Evolutionary conservation across 1,284 basidiomycete species (phyloP).

Genomic region (Puccinia novopanici): DNA sequence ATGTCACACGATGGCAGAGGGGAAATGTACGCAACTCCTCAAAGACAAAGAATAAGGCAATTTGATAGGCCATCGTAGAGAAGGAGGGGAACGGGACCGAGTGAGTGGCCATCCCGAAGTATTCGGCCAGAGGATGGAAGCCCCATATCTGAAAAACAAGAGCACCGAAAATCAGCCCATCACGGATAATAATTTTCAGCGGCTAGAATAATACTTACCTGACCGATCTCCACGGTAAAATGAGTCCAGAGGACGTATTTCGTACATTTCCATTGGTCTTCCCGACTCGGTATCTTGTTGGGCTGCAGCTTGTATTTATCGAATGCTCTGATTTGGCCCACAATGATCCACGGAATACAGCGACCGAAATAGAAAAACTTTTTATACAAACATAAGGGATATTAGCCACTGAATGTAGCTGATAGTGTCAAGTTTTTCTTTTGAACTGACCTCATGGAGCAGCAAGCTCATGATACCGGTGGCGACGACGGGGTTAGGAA

Average conservation of each 20-base stretch:
- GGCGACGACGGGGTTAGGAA: slow-evolving; percentile 84
- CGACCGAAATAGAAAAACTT: slow-evolving; percentile 96
- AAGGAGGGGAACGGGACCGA: slow-evolving; percentile 84
- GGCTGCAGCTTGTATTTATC: slow-evolving; percentile 88
- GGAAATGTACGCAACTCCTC: slow-evolving; percentile 67
- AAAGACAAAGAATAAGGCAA: slow-evolving; percentile 90
- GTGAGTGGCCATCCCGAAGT: slow-evolving; percentile 86
- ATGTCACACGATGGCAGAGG: slow-evolving; percentile 72
- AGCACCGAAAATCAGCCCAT: background rate
- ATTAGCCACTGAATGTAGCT: too few relatives aligned
- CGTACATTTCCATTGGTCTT: slow-evolving; percentile 94
- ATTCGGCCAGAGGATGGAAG: slow-evolving; percentile 91
- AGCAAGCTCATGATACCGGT: slow-evolving; percentile 92
- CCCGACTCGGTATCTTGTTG: slow-evolving; percentile 73
- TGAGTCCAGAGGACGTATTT: slow-evolving; percentile 92
- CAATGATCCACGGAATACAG: slow-evolving; percentile 90
- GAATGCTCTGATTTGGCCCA: slow-evolving; percentile 92
- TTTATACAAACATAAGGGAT: background rate
- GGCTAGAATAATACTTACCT: slow-evolving; percentile 63
- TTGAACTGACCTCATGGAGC: slow-evolving; percentile 76
- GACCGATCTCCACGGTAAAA: slow-evolving; percentile 91
- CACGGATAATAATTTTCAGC: slow-evolving; percentile 1
- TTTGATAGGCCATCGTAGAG: slow-evolving; percentile 73
- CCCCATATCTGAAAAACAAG: slow-evolving; percentile 74
- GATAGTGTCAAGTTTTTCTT: background rate